Percentiles rank a stretch among this genome's conserved stretches.
Conservation (phyloP, 305 asterid species). For the Fraxinus greggii region DNA sequence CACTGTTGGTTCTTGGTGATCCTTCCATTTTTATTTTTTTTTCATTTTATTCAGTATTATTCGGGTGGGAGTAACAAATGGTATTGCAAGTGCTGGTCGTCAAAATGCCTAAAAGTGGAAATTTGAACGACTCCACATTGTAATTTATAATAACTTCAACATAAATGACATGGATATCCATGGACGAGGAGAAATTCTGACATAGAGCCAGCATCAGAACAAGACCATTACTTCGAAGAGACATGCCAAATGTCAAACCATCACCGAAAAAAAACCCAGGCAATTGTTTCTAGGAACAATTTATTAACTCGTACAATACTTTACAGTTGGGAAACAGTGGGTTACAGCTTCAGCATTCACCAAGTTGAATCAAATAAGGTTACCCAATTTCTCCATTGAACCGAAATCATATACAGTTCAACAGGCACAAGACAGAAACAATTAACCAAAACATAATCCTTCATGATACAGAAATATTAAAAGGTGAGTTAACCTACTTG, state of each 20-base stretch:
- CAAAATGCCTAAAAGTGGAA: not conserved
- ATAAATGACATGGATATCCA: not conserved
- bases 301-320: not conserved
- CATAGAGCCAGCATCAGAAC: not conserved
- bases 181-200: not conserved
- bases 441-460: not conserved
- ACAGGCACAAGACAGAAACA: not conserved
- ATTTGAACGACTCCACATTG: not conserved
- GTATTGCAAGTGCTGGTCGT: not conserved
- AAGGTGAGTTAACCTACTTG: constrained; percentile 43
- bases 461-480: not conserved
- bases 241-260: not conserved
- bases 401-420: not conserved
- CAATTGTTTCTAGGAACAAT: not conserved
- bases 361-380: not conserved
- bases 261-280: not conserved
- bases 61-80: not conserved
- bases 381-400: not conserved
- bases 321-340: not conserved
- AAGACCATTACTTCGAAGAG: not conserved
- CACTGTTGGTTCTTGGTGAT: not conserved
- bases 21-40: not conserved
- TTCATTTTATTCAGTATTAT: not conserved
- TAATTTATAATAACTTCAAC: not conserved
- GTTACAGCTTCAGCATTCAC: constrained; percentile 3